These are phyloP conservation scores for Backusella parvicylindrica DNA, from an alignment of 192 early-diverging fungal species.

Conservation along the genomic window DNA sequence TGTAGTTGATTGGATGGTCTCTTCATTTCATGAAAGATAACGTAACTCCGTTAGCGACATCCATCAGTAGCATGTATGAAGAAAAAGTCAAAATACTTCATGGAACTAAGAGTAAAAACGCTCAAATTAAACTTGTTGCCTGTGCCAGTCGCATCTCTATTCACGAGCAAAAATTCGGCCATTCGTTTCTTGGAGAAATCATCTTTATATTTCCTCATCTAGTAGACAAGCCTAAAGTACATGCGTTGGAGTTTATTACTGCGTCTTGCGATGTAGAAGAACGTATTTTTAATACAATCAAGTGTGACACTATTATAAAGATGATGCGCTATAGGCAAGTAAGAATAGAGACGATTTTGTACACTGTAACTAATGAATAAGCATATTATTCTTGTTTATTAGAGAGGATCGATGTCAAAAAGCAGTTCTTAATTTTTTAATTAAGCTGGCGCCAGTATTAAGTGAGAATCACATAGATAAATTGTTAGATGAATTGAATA, in stretches of 20 bases:
- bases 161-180: neutral
- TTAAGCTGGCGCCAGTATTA: conserved; percentile 40
- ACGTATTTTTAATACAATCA: neutral
- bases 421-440: conserved; percentile 50
- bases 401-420: conserved; percentile 36
- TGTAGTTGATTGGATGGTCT: conserved; percentile 21
- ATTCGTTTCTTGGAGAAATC: neutral
- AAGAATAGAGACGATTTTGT: neutral
- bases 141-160: neutral
- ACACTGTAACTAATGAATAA: neutral
- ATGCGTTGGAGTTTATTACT: neutral
- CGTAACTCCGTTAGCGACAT: neutral
- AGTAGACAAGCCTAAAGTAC: neutral
- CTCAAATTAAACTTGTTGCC: neutral
- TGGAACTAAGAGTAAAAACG: neutral
- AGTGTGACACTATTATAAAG: neutral
- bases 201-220: neutral
- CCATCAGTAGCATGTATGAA: neutral
- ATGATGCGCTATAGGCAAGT: neutral
- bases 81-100: neutral
- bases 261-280: neutral
- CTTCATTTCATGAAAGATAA: conserved; percentile 38
- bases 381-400: neutral
- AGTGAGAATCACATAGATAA: conserved; percentile 39
- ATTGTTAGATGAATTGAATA: conserved; percentile 43